Evolutionary conservation across 1,139 yeast species (phyloP).

Genomic region (Geotrichum cucujoidarum): DNA sequence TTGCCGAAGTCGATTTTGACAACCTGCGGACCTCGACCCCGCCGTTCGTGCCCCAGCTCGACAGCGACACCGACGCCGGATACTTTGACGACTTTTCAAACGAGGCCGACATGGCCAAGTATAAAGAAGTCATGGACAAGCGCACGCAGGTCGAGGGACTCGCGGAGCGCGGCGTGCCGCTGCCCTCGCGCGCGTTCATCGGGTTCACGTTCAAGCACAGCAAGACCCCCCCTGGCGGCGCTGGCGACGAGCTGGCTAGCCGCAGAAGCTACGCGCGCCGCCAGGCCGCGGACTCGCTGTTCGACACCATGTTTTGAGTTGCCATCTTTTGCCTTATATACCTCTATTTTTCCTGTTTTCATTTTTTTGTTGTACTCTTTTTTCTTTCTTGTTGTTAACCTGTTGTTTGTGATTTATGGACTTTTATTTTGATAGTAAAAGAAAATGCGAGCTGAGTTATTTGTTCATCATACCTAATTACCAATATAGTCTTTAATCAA

Average conservation of each 20-base stretch:
- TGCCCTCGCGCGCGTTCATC: slow-evolving; percentile 67
- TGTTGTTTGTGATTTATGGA: too few relatives aligned
- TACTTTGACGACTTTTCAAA: slow-evolving; percentile 96
- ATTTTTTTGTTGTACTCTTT: too few relatives aligned
- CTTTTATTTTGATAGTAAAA: too few relatives aligned
- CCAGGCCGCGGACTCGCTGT: slow-evolving; percentile 16
- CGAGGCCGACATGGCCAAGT: slow-evolving; percentile 95
- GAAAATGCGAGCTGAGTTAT: too few relatives aligned
- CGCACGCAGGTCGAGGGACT: slow-evolving; percentile 78
- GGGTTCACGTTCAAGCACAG: slow-evolving; percentile 93
- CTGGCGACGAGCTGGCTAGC: slow-evolving; percentile 6
- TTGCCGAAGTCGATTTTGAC: slow-evolving; percentile 77
- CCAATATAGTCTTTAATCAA: too few relatives aligned
- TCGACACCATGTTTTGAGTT: slow-evolving; percentile 18
- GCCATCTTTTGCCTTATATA: neutral
- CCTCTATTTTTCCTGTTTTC: too few relatives aligned
- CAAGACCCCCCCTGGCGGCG: slow-evolving; percentile 23
- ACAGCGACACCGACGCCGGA: slow-evolving; percentile 96
- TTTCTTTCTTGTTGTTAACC: too few relatives aligned
- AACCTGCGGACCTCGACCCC: slow-evolving; percentile 61
- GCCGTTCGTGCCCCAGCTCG: slow-evolving; percentile 95
- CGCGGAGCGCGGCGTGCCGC: slow-evolving; percentile 57
- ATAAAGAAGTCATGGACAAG: slow-evolving; percentile 92
- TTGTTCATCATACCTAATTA: too few relatives aligned
- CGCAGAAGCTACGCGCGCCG: slow-evolving; percentile 14